Evolutionary conservation across 78 protist genomes (phyloP).

Genomic region (Dictyostelium intermedium): DNA sequence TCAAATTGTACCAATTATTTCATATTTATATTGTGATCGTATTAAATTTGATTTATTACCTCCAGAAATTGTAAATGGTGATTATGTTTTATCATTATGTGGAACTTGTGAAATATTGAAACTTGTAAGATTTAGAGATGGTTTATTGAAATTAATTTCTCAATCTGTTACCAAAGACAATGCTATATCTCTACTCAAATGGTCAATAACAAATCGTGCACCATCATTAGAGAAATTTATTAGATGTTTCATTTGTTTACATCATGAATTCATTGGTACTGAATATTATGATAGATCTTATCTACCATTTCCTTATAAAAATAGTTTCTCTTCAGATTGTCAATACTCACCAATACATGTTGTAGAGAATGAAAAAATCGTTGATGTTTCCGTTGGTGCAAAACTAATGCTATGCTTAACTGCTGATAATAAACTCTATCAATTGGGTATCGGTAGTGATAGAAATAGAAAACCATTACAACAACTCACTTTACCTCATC

Average conservation of each 20-base stretch:
- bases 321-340: neutral
- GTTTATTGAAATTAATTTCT: neutral
- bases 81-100: neutral
- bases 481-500: neutral
- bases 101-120: neutral
- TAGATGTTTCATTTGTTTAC: neutral
- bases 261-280: neutral
- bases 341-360: neutral
- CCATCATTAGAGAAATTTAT: neutral
- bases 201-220: neutral
- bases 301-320: neutral
- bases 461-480: neutral
- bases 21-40: constrained; percentile 13
- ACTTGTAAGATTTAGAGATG: neutral
- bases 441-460: constrained; percentile 18
- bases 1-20: neutral
- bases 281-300: neutral
- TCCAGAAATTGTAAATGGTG: neutral
- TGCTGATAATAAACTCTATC: neutral
- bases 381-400: neutral
- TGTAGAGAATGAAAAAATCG: neutral
- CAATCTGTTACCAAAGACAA: neutral
- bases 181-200: neutral
- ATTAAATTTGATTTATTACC: neutral
- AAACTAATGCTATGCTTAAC: neutral